phyloP scores from a whole-genome alignment of 208 protist species.

The Trypanosoma conorhini region DNA sequence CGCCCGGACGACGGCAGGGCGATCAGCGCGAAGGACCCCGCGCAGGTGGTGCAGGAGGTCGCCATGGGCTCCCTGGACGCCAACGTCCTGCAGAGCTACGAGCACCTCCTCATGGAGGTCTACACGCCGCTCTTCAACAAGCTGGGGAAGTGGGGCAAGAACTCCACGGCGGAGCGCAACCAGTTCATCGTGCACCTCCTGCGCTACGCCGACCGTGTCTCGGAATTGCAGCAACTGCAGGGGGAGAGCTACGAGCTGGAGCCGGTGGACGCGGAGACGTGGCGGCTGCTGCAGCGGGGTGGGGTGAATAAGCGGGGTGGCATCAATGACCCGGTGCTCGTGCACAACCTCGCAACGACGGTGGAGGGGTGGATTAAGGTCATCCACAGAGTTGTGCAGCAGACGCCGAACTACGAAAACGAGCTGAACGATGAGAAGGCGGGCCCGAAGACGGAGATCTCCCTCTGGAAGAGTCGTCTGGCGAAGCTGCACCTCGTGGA shows the following conservation, averaged over 20 bases:
- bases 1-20: conserved; percentile 55
- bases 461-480: conserved; percentile 94
- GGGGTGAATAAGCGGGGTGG: conserved; percentile 77
- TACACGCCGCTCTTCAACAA: conserved; percentile 91
- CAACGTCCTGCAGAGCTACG: conserved; percentile 83
- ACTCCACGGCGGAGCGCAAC: conserved; percentile 80
- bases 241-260: conserved; percentile 59
- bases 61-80: conserved; percentile 83
- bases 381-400: conserved; percentile 63
- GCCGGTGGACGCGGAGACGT: conserved; percentile 71
- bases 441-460: conserved; percentile 94
- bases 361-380: conserved; percentile 85
- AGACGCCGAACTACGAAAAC: conserved; percentile 87
- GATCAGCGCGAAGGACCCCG: conserved; percentile 76
- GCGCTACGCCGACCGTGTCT: conserved; percentile 89
- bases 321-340: conserved; percentile 70
- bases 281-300: conserved; percentile 74
- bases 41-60: conserved; percentile 81
- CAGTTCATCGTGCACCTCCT: conserved; percentile 85
- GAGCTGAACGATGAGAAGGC: conserved; percentile 89
- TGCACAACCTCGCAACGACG: conserved; percentile 55
- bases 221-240: conserved; percentile 88
- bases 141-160: conserved; percentile 85
- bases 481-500: conserved; percentile 92
- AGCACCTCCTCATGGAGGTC: conserved; percentile 90